Base-by-base conservation (phyloP, 352 stramenopile genomes). In the Phytophthora uliginosa region DNA sequence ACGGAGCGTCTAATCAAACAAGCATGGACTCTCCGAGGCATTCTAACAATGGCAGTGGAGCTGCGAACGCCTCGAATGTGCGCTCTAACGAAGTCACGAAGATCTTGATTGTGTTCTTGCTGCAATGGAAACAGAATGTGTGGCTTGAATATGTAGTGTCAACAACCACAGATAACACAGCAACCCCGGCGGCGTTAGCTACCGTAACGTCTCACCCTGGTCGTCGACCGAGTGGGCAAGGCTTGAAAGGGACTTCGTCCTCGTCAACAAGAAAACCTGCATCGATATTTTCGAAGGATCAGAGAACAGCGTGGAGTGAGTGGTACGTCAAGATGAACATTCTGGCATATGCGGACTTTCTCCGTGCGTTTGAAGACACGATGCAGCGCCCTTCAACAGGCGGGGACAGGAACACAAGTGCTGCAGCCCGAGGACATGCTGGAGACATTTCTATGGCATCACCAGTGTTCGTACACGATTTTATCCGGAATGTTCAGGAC, bases 261-360 rank as follows among this genome's bases (percentile, higher is more conserved):
- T 80, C 78, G 20, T 61, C 66, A 15, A 13, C 45, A 24, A 79
- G 45, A 57, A 85, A 79, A 45, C n/a, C 74, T 42, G n/a, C 59
- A 15, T 54, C 64, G 8, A 73, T 82, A 5, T 76, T 86, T 50
- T 78, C 63, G 8, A 80, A 85, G 20, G 81, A 88, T 34, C 81
- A 88, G 24, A 77, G 47, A 61, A 69, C 77, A 40, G 77, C 81
- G 20, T 88, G 79, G 83, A 90, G 74, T 59, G 89, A 96, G 58
- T 96, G 87, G 89, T 93, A 94, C 36, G 86, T 96, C 15, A 94
- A 94, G 63, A 88, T 96, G 74, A 96, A 96, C 59, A 86, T 97
- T 17, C 60, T 97, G 28, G 88, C 88, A 2, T 88, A 94, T 56
- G 81, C 78, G 5, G 89, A 96, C 50, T 96, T 97, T 36, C 76